Percentiles rank a stretch among this genome's conserved stretches.
These are phyloP conservation scores for Exidia glandulosa DNA, from an alignment of 768 basidiomycete species.

Conservation along the genomic window DNA sequence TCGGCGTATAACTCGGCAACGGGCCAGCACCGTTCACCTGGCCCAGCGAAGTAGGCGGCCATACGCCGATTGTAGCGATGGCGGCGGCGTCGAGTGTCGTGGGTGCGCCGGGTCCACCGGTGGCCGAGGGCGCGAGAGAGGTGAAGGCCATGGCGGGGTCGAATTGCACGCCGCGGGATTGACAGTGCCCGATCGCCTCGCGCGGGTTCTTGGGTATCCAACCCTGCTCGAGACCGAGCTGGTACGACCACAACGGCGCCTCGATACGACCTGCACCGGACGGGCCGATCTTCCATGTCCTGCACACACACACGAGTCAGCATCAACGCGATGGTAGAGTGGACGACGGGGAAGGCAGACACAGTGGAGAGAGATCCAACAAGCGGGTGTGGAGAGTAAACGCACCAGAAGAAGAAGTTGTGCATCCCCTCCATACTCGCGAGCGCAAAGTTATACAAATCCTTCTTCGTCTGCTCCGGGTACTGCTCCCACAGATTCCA, in stretches of 20 bases:
- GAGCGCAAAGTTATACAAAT: constrained; percentile 38
- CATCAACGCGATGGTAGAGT: constrained; percentile 15
- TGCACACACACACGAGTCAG: constrained; percentile 24
- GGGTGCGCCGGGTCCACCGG: constrained; percentile 48
- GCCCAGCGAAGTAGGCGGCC: constrained; percentile 43
- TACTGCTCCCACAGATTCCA: neutral
- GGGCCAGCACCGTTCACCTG: constrained; percentile 23
- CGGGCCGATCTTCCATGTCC: constrained; percentile 31
- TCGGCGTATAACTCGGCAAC: constrained; percentile 57
- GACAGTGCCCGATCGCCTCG: constrained; percentile 52
- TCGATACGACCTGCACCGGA: constrained; percentile 22
- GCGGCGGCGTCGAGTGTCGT: constrained; percentile 31
- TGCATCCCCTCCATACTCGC: constrained; percentile 57
- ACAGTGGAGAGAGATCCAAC: neutral
- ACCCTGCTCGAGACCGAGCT: constrained; percentile 57
- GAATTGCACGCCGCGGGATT: constrained; percentile 13
- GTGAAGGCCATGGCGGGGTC: constrained; percentile 29
- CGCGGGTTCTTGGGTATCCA: constrained; percentile 74
- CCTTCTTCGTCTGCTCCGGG: constrained; percentile 28
- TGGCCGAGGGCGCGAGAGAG: constrained; percentile 51
- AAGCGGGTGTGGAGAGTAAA: constrained; percentile 24
- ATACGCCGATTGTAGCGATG: constrained; percentile 32
- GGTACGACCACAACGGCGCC: constrained; percentile 59
- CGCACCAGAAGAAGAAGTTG: constrained; percentile 64
- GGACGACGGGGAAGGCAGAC: neutral